phyloP scores from a whole-genome alignment of 495 filamentous ascomycete species.

The Xylaria acuta region DNA sequence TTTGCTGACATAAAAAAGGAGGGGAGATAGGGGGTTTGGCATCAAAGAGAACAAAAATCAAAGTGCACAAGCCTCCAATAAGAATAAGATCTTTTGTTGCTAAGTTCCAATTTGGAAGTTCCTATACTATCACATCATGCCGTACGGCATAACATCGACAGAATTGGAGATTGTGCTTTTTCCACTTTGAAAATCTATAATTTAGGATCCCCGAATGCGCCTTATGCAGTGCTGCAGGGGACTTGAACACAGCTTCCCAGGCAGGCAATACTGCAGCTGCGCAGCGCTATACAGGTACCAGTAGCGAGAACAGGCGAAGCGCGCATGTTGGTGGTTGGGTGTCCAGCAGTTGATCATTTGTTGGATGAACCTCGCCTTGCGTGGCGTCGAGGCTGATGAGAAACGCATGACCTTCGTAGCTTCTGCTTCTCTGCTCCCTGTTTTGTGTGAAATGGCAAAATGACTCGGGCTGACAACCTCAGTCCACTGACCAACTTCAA shows the following conservation, averaged over 20 bases:
- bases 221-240: background rate
- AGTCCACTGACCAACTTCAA: background rate
- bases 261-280: background rate
- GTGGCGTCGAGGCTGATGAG: constrained; percentile 8
- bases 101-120: too few relatives aligned
- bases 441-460: background rate
- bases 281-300: background rate
- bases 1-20: background rate
- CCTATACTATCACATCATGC: background rate
- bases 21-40: background rate
- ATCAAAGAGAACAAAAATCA: background rate
- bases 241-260: background rate
- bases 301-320: background rate
- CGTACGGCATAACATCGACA: background rate
- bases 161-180: background rate
- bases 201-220: background rate
- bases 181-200: background rate
- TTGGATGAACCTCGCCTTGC: constrained; percentile 1
- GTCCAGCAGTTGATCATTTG: background rate
- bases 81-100: too few relatives aligned
- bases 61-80: background rate
- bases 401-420: background rate
- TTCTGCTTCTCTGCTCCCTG: background rate
- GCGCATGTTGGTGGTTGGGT: background rate
- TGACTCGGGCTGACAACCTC: background rate